Evolutionary conservation across 1,139 yeast genomes (phyloP), one percentile per base, ranked within the genome.

Genomic region (Blastobotrys apis): DNA sequence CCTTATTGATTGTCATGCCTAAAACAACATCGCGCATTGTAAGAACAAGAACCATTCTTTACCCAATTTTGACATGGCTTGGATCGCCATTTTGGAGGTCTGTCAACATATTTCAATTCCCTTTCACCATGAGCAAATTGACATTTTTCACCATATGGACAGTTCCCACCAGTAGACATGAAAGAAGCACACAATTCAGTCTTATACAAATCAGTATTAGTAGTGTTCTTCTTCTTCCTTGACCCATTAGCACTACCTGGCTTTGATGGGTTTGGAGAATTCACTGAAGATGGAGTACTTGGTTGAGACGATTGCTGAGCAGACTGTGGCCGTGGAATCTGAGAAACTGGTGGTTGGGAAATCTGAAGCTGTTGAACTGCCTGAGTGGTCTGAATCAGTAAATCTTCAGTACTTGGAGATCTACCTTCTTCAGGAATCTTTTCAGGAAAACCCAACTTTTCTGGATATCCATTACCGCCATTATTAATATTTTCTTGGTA

Each of bases 11-110:
- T 41, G 35, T 56, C 70, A 65, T 88, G 97, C 61, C 84, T 84
- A 70, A 88, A 88, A 60, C 95, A 86, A 65, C 97, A 88, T 61
- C 97, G 77, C 63, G 78, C 85, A 27, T 95, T 95, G 65, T 88
- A 88, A 42, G 94, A 79, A 63, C 97, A 88, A 43, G 78, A 71
- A 19, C 96, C 96, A 45, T 74, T 76, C 61, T 82, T 83, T 33
- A 80, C 62, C 95, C 96, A 88, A 65, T 88, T 88, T 53, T 80
- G 83, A 67, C 97, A 88, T 19, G 94, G 86, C 67, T 87, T 88
- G 22, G 95, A 84, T 62, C 95, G 78, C 84, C 94, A 88, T 60
- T 87, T 88, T 48, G 84, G 79, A 13, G 92, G 84, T 49, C 94
- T 75, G 50, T 80, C 83, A 41, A 86, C 80, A 16, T 65, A 58